Conservation (phyloP, 2,329 filamentous ascomycete species). For the Endoconidiophora polonica region DNA sequence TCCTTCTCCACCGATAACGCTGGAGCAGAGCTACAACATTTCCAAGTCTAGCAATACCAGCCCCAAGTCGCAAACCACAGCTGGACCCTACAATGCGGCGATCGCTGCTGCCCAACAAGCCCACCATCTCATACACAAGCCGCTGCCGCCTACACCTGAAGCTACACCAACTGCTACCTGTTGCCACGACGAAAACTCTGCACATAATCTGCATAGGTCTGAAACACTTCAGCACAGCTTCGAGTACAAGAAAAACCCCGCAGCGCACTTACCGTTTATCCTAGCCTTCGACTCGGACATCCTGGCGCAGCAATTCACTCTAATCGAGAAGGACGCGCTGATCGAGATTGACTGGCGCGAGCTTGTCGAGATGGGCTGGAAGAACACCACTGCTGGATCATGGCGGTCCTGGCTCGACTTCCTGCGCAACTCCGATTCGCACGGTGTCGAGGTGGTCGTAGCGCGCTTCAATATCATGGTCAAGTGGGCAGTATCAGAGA, state of each 20-base stretch:
- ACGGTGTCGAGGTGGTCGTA: conserved; percentile 68
- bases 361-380: conserved; percentile 69
- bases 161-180: conserved; percentile 29
- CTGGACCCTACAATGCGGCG: conserved; percentile 20
- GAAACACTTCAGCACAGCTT: conserved; percentile 12
- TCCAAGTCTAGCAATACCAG: conserved; percentile 14
- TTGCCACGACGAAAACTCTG: conserved; percentile 15
- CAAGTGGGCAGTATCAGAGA: conserved; percentile 70
- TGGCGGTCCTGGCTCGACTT: conserved; percentile 71
- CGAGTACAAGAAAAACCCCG: conserved; percentile 22
- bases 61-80: conserved; percentile 21
- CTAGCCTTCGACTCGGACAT: conserved; percentile 65
- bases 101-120: conserved; percentile 15
- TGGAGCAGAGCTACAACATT: conserved; percentile 30
- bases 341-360: conserved; percentile 84
- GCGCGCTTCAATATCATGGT: conserved; percentile 79
- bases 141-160: conserved; percentile 33
- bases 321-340: conserved; percentile 72
- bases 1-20: conserved; percentile 31
- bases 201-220: neutral
- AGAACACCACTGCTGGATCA: conserved; percentile 46
- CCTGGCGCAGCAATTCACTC: conserved; percentile 66
- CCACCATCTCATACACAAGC: conserved; percentile 28
- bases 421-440: conserved; percentile 52
- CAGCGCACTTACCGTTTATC: conserved; percentile 59